Evolutionary conservation across 2,329 filamentous ascomycete species (phyloP).

Genomic region (Pseudocercospora fuligena): DNA sequence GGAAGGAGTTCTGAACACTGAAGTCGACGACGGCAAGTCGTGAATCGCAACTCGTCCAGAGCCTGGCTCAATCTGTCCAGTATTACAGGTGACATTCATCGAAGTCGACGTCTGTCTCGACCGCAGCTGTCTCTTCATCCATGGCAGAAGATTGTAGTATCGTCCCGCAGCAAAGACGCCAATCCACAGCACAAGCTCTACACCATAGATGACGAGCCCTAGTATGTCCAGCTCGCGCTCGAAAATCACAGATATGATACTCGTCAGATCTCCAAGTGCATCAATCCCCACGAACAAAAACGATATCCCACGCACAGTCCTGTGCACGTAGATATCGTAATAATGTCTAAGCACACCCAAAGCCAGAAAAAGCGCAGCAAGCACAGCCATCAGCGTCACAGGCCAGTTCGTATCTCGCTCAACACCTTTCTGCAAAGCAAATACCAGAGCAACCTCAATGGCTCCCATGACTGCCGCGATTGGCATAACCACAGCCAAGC

Average conservation of each 20-base stretch:
- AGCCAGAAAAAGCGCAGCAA: conserved; percentile 67
- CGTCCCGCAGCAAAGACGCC: conserved; percentile 69
- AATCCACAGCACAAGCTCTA: conserved; percentile 69
- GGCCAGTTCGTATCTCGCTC: conserved; percentile 61
- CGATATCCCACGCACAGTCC: conserved; percentile 71
- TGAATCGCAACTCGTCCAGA: conserved; percentile 47
- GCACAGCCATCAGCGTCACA: conserved; percentile 67
- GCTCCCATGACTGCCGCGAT: conserved; percentile 64
- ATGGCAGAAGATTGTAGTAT: conserved; percentile 67
- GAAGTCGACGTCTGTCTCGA: conserved; percentile 3
- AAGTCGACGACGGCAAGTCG: conserved; percentile 63
- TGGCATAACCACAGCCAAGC: conserved; percentile 54
- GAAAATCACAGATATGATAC: conserved; percentile 67
- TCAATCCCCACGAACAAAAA: conserved; percentile 75
- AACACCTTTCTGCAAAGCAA: conserved; percentile 57
- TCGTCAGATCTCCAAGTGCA: conserved; percentile 70
- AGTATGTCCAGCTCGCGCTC: conserved; percentile 63
- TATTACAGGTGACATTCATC: neutral
- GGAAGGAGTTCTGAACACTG: conserved; percentile 65
- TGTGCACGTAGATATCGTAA: conserved; percentile 69
- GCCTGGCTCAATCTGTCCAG: neutral
- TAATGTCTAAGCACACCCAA: conserved; percentile 71
- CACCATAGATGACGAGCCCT: conserved; percentile 70
- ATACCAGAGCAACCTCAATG: conserved; percentile 63
- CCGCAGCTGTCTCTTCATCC: conserved; percentile 51